Evolutionary conservation across 768 basidiomycete species (phyloP).

Genomic region (Suillus spraguei): DNA sequence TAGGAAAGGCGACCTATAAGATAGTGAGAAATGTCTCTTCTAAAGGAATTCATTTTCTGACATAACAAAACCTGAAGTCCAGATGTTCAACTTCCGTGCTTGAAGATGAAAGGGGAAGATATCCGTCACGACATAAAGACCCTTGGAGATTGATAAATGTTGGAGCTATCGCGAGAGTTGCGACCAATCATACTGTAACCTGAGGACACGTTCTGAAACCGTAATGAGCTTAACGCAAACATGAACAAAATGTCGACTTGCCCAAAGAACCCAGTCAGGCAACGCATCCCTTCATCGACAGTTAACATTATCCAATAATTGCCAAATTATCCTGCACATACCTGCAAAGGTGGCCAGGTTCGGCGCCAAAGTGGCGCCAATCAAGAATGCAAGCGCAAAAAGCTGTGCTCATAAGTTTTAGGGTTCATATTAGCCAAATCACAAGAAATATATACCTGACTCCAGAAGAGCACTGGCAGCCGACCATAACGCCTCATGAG

Average conservation of each 20-base stretch:
- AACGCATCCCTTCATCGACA: constrained; percentile 29
- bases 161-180: background rate
- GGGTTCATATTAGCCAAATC: background rate
- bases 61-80: constrained; percentile 55
- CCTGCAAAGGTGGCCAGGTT: constrained; percentile 51
- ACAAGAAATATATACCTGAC: constrained; percentile 18
- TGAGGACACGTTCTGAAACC: constrained; percentile 49
- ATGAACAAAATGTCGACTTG: constrained; percentile 13
- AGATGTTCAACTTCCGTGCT: constrained; percentile 51
- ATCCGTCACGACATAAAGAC: constrained; percentile 49
- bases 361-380: constrained; percentile 56
- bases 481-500: no score
- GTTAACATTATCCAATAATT: constrained; percentile 1
- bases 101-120: constrained; percentile 58
- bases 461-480: constrained; percentile 33
- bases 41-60: constrained; percentile 45
- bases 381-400: constrained; percentile 46
- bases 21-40: constrained; percentile 35
- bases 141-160: constrained; percentile 25
- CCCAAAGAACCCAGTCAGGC: constrained; percentile 35
- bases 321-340: constrained; percentile 16
- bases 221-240: background rate
- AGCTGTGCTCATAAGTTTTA: constrained; percentile 25
- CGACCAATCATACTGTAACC: constrained; percentile 39
- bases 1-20: constrained; percentile 34